phyloP scores from a whole-genome alignment of 345 rosid genomes.

The Salix viminalis region DNA sequence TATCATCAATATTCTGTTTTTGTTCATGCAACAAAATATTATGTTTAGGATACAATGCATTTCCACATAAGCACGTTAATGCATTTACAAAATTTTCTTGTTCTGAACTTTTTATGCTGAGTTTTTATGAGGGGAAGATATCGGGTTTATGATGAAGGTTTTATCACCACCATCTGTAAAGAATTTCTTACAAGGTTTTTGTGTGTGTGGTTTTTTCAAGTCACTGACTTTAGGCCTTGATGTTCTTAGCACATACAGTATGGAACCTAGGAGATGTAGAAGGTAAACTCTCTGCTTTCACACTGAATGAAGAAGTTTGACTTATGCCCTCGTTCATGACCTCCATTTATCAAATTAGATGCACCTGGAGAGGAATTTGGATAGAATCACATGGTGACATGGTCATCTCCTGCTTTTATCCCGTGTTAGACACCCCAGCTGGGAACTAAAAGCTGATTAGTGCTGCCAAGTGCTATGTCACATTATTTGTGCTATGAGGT shows the following conservation, averaged over 20 bases:
- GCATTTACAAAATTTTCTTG: not conserved
- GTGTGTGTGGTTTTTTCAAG: not conserved
- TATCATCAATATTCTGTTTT: not conserved
- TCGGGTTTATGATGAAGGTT: not conserved
- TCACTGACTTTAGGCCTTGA: not conserved
- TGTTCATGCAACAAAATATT: not conserved
- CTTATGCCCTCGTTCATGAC: not conserved
- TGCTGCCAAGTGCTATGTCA: not conserved
- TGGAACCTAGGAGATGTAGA: not conserved
- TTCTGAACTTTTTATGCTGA: not conserved
- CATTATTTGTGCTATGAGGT: not conserved
- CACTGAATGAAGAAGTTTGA: not conserved
- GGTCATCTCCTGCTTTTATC: not conserved
- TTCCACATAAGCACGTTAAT: not conserved
- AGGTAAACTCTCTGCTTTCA: not conserved
- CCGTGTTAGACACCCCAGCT: not conserved
- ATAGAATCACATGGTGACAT: not conserved
- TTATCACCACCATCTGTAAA: not conserved
- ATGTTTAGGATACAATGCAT: not conserved
- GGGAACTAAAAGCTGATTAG: not conserved
- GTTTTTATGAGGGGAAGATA: not conserved
- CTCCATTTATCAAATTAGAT: not conserved
- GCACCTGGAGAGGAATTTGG: not conserved
- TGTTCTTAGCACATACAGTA: not conserved
- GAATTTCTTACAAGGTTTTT: not conserved